phyloP scores from a whole-genome alignment of 2,329 filamentous ascomycete genomes.

The Xylaria sp. region DNA sequence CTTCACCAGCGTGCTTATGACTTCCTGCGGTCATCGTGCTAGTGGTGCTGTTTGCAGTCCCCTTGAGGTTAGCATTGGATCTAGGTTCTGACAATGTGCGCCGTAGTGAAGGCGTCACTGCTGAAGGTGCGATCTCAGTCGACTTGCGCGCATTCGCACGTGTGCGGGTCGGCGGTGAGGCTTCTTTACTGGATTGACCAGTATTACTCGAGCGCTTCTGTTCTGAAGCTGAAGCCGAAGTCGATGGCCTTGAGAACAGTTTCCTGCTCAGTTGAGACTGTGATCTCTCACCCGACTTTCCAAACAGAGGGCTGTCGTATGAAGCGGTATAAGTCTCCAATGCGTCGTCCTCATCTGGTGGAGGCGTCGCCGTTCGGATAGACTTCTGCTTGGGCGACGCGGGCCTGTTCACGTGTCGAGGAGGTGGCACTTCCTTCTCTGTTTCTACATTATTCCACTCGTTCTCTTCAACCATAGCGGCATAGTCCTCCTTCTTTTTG shows the following conservation, averaged over 20 bases:
- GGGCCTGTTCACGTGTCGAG: conserved; percentile 25
- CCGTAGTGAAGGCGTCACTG: conserved; percentile 11
- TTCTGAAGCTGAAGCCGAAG: conserved; percentile 22
- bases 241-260: conserved; percentile 29
- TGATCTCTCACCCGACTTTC: conserved; percentile 30
- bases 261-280: conserved; percentile 29
- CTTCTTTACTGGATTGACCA: conserved; percentile 1
- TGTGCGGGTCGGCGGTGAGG: conserved; percentile 4
- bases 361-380: not conserved
- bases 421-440: conserved; percentile 22
- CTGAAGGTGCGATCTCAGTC: conserved; percentile 13
- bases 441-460: conserved; percentile 39
- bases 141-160: conserved; percentile 15
- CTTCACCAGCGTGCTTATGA: not conserved
- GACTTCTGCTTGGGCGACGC: conserved; percentile 3
- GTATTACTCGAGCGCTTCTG: conserved; percentile 5
- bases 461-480: conserved; percentile 45
- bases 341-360: not conserved
- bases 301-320: conserved; percentile 33
- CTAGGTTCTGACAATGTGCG: conserved; percentile 17
- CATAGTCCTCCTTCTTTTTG: conserved; percentile 39
- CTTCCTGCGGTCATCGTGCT: not conserved
- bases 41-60: not conserved
- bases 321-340: conserved; percentile 19
- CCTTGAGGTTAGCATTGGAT: not conserved